Base-by-base conservation (phyloP, 169 alveolate genomes). In the Perkinsus olseni region DNA sequence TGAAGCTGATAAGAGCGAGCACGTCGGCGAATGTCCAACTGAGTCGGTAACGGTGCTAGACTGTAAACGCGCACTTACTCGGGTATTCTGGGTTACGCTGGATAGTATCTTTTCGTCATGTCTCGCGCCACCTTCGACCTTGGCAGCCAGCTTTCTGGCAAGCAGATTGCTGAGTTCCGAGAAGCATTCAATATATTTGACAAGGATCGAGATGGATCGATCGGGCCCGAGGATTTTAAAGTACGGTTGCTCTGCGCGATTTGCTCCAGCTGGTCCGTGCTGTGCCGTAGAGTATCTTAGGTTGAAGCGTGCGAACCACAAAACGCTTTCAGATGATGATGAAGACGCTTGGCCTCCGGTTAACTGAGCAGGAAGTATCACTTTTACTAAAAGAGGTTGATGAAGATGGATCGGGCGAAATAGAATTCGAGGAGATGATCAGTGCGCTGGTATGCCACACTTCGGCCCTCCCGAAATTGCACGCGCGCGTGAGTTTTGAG, bases 171-270 rank as follows among this genome's bases (percentile, higher is more conserved):
- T 34, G 95, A 93, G 93, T 91, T 93, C 91, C 90, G 91, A 91
- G 95, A 91, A 91, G 95, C 93, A 36, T 93, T 93, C 82, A 93
- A 93, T 40, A 82, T 93, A 48, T 93, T 93, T 74, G 95, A 93
- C 74, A 91, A 93, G 62, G 95, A 91, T 50, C 91, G 93, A 91
- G 93, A 91, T 38, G 95, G 95, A 10, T 51, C 95, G 38, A 93
- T 93, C 28, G 93, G 93, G 13, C 31, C 82, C 34, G 82, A 62
- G 8, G 82, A 62, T 4, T 62, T 62, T 24, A 8, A 13, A 28
- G 82, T 62, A 24, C 1, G 82, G 1, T 45, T 6, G 82, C 0
- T 21, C 36, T 62, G 82, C 82, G 1, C 17, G 36, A 62, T 24
- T 62, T 62, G 13, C 82, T 62, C 31, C 82, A 40, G 50, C 21